Base-by-base conservation (phyloP, 2,329 filamentous ascomycete genomes). In the Epichloe sibirici region DNA sequence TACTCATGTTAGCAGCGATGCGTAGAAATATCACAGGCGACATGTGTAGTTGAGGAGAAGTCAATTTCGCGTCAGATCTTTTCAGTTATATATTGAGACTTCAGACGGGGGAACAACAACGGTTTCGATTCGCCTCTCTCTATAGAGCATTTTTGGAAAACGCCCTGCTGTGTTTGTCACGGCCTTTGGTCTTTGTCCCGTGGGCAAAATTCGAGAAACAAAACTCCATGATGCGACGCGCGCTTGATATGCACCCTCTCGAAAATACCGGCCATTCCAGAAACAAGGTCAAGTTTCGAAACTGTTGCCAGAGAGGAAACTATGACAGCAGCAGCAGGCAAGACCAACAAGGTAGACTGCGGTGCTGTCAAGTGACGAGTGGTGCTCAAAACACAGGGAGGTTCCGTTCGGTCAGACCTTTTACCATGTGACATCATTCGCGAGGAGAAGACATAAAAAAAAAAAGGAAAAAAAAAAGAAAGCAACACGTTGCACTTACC, bases 61-160 rank as follows among this genome's bases (percentile, higher is more conserved):
- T 44, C 8, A 51, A 44, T 53, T 57, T 55, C 56, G 59, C 58
- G 75, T 87, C 83, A 86, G 83, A 77, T 86, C 82, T 87, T 86
- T 86, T 85, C 81, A 86, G 81, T 85, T 79, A 76, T 64, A 67
- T 61, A 62, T 62, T 67, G 52, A 62, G 66, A 71, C 76, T 66
- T 79, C 74, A 79, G 66, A 56, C 71, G 69, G 64, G 66, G 66
- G 63, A 65, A 71, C 71, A 61, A 23, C 74, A 70, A 65, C 75
- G 76, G 77, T 67, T 79, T 72, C 66, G 63, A 67, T 61, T 59
- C 49, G 57, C 55, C 53, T 56, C 50, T 37, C 53, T 56, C 50
- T 37, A 45, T 8, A 28, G 17, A n/a, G 53, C 6, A 51, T 46
- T 56, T 51, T 46, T 38, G 35, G 25, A 49, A 38, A 48, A 34